These are phyloP conservation scores for Prunus campanulata DNA, from an alignment of 306 rosid species.

Conservation along the genomic window DNA sequence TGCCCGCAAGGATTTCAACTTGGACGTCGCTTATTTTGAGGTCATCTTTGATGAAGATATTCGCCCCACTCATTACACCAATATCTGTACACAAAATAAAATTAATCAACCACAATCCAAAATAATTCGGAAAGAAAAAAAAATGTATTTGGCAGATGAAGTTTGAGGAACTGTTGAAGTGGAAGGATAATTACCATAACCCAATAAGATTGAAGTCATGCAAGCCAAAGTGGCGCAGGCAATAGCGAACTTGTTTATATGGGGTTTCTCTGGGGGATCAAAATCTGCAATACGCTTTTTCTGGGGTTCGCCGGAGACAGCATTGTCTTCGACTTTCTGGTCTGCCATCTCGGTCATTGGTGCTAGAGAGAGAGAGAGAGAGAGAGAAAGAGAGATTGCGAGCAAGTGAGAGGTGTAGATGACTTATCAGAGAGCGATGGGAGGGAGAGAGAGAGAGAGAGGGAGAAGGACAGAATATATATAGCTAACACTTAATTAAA, in stretches of 20 bases:
- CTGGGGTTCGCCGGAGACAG: neutral
- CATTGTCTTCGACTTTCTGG: neutral
- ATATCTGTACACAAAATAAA: slow-evolving; percentile 32
- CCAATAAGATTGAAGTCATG: neutral
- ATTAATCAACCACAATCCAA: neutral
- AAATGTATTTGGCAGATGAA: neutral
- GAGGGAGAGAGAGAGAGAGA: neutral
- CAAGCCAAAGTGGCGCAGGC: neutral
- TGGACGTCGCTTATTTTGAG: slow-evolving; percentile 42
- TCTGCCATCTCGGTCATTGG: neutral
- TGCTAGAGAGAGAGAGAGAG: neutral
- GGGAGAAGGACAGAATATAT: no score
- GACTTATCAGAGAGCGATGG: no score
- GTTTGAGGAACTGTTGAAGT: neutral
- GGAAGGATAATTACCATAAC: neutral
- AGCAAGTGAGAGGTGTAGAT: neutral
- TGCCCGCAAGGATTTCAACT: slow-evolving; percentile 42
- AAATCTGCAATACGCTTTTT: neutral
- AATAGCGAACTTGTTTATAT: neutral
- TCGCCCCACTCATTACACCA: slow-evolving; percentile 66
- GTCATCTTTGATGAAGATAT: slow-evolving; percentile 43
- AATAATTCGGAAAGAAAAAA: no score
- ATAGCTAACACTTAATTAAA: no score
- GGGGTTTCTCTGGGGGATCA: neutral
- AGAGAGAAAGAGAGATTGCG: no score